Evolutionary conservation across 2,329 filamentous ascomycete genomes (phyloP).

Genomic region (Laburnicola sp.): DNA sequence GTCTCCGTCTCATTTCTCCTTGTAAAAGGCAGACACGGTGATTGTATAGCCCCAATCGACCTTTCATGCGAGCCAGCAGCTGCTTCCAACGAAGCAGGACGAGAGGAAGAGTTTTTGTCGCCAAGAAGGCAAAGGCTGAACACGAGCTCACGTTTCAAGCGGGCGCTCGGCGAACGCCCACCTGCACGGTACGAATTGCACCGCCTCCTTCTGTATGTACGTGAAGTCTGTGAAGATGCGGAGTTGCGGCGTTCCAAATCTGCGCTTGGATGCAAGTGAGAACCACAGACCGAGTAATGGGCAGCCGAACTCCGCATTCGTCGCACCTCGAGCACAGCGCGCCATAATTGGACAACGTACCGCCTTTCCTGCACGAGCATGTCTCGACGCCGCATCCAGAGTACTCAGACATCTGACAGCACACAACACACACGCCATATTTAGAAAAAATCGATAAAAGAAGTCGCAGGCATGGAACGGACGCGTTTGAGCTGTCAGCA

Average conservation of each 20-base stretch:
- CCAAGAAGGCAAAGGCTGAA: neutral
- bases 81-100: neutral
- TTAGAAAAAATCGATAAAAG: too few species aligned
- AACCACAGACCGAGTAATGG: too few species aligned
- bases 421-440: too few species aligned
- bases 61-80: neutral
- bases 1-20: neutral
- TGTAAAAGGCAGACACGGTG: neutral
- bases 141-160: slow-evolving; percentile 1
- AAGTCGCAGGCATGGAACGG: neutral
- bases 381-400: too few species aligned
- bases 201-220: neutral
- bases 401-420: too few species aligned
- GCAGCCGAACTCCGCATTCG: too few species aligned
- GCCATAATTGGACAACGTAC: too few species aligned
- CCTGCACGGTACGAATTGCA: neutral
- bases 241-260: too few species aligned
- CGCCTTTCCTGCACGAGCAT: too few species aligned
- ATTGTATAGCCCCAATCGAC: neutral
- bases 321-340: too few species aligned
- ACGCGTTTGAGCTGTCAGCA: neutral
- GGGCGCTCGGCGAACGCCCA: neutral
- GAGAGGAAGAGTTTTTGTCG: neutral
- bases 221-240: too few species aligned
- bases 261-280: too few species aligned